A percentile compares a stretch with the other conserved stretches of the same genome.
phyloP scores from a whole-genome alignment of 2,329 filamentous ascomycete species.

The Sporothrix variecibatus region DNA sequence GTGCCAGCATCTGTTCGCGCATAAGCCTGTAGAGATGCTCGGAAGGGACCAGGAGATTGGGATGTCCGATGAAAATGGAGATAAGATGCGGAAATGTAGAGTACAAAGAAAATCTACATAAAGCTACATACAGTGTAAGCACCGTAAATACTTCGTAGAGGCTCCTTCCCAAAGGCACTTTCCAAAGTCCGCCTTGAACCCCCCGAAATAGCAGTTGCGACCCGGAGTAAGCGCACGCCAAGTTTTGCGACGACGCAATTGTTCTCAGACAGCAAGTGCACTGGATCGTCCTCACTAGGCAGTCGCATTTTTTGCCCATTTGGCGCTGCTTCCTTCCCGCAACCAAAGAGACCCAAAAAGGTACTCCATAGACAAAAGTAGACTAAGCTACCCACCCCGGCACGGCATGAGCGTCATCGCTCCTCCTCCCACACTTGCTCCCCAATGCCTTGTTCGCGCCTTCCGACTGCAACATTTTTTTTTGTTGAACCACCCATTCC shows the following conservation, averaged over 20 bases:
- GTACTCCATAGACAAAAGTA: not conserved
- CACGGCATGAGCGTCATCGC: slow-evolving; percentile 19
- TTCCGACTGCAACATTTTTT: not conserved
- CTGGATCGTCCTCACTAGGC: not conserved
- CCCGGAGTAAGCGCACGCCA: slow-evolving; percentile 11
- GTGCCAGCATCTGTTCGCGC: not conserved
- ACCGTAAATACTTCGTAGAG: not conserved
- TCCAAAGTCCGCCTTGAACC: not conserved
- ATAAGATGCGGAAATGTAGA: not conserved
- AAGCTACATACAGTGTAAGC: not conserved
- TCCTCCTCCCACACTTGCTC: not conserved
- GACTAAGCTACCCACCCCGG: slow-evolving; percentile 14
- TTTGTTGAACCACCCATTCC: not conserved
- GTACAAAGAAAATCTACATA: not conserved
- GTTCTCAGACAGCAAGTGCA: not conserved
- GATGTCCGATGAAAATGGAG: slow-evolving; percentile 8
- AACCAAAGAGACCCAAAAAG: not conserved
- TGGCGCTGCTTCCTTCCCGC: not conserved
- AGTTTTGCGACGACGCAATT: slow-evolving; percentile 1
- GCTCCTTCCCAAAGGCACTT: not conserved
- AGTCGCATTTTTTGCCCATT: slow-evolving; percentile 10
- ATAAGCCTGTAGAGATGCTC: not conserved
- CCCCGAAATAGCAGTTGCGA: slow-evolving; percentile 9
- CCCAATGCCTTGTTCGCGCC: slow-evolving; percentile 7
- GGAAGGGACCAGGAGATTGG: not conserved